Conservation (phyloP, 306 rosid genomes). For the Cucurbita ficifolia region DNA sequence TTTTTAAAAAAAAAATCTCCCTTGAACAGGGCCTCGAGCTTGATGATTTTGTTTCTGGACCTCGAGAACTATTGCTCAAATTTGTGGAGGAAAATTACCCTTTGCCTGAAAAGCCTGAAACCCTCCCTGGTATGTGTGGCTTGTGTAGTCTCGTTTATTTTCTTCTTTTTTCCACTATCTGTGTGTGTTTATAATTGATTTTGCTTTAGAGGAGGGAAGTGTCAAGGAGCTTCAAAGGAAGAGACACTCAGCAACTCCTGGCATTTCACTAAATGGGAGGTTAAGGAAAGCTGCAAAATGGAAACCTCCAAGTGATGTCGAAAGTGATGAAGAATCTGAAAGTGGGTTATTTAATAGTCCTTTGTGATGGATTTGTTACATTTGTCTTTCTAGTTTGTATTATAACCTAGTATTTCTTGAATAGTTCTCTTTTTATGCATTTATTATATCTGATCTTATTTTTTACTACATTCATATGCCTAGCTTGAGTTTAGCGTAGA, state of each 20-base stretch:
- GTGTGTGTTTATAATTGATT: constrained; percentile 12
- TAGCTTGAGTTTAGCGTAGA: neutral
- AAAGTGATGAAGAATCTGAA: constrained; percentile 82
- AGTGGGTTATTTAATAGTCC: constrained; percentile 38
- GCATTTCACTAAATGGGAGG: constrained; percentile 81
- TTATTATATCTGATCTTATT: neutral
- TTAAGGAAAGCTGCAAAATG: constrained; percentile 74
- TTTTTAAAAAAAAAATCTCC: neutral
- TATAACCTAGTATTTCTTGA: neutral
- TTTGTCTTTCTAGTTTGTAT: constrained; percentile 1
- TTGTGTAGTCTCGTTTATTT: constrained; percentile 7
- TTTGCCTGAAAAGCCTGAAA: constrained; percentile 91
- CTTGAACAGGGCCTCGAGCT: constrained; percentile 73
- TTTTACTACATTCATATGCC: neutral
- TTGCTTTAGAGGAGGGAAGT: constrained; percentile 60
- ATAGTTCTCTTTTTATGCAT: neutral
- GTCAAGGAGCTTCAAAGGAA: constrained; percentile 94
- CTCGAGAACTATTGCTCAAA: constrained; percentile 86
- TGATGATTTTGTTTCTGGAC: constrained; percentile 97
- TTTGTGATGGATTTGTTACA: constrained; percentile 11
- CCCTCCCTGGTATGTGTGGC: constrained; percentile 49
- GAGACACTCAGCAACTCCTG: constrained; percentile 89
- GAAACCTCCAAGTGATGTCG: constrained; percentile 73
- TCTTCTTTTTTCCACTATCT: constrained; percentile 4
- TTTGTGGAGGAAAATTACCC: constrained; percentile 97